Evolutionary conservation across 2,329 filamentous ascomycete genomes (phyloP).

Genomic region (Didymella arachidicola): DNA sequence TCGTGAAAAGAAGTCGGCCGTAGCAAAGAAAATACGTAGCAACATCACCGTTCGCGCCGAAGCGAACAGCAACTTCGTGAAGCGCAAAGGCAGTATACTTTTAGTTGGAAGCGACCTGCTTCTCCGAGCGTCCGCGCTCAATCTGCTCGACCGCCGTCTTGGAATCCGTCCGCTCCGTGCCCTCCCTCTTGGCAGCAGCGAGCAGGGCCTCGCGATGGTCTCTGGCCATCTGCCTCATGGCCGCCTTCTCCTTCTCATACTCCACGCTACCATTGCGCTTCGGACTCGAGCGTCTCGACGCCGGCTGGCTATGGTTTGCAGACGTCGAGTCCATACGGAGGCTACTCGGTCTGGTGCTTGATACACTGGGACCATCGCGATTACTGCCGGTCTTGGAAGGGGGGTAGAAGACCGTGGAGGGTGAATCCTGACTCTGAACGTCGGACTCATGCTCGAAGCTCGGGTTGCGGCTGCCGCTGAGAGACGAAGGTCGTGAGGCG

Average conservation of each 20-base stretch:
- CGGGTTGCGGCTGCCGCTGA: constrained; percentile 29
- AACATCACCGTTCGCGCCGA: not conserved
- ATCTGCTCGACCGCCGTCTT: constrained; percentile 26
- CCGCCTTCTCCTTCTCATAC: constrained; percentile 41
- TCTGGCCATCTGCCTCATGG: constrained; percentile 37
- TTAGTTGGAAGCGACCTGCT: constrained; percentile 15
- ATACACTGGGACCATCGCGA: constrained; percentile 36
- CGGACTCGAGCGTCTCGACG: constrained; percentile 38
- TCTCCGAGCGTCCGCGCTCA: constrained; percentile 29
- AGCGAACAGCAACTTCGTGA: not conserved
- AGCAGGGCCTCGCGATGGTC: constrained; percentile 39
- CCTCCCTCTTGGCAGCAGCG: constrained; percentile 16
- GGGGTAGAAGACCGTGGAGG: constrained; percentile 36
- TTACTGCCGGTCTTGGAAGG: constrained; percentile 34
- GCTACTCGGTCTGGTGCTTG: constrained; percentile 42
- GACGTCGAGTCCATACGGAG: constrained; percentile 35
- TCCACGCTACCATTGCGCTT: constrained; percentile 40
- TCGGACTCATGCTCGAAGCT: constrained; percentile 34
- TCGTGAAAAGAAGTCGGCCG: not conserved
- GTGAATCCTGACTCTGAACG: constrained; percentile 41
- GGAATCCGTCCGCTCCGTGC: constrained; percentile 12
- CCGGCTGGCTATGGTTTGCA: constrained; percentile 31
- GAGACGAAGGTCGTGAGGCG: constrained; percentile 32
- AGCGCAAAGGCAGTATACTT: constrained; percentile 6
- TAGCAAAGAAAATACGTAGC: constrained; percentile 1